Evolutionary conservation across 768 basidiomycete species (phyloP).

Genomic region (Phlebiopsis gigantea): DNA sequence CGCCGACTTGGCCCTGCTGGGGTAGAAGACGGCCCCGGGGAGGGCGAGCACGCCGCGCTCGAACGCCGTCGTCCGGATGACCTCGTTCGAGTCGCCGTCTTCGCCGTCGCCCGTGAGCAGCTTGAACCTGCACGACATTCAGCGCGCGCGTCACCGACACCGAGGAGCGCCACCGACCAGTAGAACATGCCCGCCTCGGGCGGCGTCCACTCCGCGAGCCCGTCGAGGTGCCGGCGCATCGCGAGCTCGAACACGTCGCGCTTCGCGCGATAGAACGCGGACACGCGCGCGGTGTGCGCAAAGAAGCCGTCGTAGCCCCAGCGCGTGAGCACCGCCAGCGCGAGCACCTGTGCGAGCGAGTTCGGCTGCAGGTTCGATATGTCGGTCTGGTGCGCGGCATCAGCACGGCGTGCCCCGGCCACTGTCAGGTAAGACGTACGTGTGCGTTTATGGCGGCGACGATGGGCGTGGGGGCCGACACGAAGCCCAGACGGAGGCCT

Average conservation of each 20-base stretch:
- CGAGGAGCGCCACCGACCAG: conserved; percentile 46
- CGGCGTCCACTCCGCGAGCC: conserved; percentile 64
- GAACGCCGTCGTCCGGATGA: conserved; percentile 73
- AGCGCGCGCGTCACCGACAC: neutral
- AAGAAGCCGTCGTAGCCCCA: conserved; percentile 80
- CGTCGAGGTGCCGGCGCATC: conserved; percentile 71
- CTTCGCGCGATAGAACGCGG: conserved; percentile 69
- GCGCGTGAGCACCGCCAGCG: conserved; percentile 47
- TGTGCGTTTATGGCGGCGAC: conserved; percentile 66
- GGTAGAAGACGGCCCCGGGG: conserved; percentile 80
- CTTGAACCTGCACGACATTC: conserved; percentile 52
- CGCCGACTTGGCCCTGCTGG: conserved; percentile 59
- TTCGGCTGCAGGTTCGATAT: conserved; percentile 65
- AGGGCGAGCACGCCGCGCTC: conserved; percentile 84
- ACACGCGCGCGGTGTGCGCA: conserved; percentile 60
- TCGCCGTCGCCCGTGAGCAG: conserved; percentile 29
- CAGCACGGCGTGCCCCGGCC: neutral
- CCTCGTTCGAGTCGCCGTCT: conserved; percentile 61
- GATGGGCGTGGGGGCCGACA: conserved; percentile 65
- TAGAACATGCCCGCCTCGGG: conserved; percentile 89
- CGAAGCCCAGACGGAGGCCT: conserved; percentile 79
- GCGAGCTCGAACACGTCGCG: conserved; percentile 75
- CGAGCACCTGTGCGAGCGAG: conserved; percentile 59
- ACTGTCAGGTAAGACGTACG: conserved; percentile 34
- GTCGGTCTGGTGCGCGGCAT: conserved; percentile 42